Evolutionary conservation across 257 asterid species (phyloP).

Genomic region (Ballota nigra): DNA sequence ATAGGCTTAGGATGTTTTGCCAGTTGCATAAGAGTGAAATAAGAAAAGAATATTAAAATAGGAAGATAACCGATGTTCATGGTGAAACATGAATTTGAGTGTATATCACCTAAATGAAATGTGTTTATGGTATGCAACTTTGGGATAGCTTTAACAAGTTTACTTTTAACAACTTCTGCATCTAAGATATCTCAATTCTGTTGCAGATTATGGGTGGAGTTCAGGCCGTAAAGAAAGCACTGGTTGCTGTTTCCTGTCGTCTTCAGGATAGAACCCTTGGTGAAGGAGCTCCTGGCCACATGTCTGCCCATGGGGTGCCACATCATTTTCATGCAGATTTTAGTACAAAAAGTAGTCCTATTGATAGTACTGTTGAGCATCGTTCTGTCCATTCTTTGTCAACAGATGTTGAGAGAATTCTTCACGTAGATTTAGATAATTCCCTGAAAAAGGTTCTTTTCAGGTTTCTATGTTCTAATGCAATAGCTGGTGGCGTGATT

Average conservation of each 20-base stretch:
- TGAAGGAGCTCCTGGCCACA: slow-evolving; percentile 28
- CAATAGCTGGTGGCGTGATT: slow-evolving; percentile 50
- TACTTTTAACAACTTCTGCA: slow-evolving; percentile 2
- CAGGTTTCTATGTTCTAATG: slow-evolving; percentile 49
- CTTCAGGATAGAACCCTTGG: slow-evolving; percentile 38
- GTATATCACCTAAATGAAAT: neutral
- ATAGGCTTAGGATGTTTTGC: neutral
- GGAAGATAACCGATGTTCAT: neutral
- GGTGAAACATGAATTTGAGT: slow-evolving; percentile 13
- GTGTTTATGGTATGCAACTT: neutral
- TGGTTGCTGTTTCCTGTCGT: slow-evolving; percentile 45
- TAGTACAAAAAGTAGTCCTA: slow-evolving; percentile 16
- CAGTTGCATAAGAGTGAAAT: neutral
- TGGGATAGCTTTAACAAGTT: neutral
- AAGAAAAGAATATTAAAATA: neutral
- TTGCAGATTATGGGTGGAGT: slow-evolving; percentile 56
- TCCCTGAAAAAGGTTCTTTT: slow-evolving; percentile 41
- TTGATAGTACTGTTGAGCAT: slow-evolving; percentile 24
- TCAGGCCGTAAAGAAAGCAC: slow-evolving; percentile 50
- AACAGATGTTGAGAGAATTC: slow-evolving; percentile 36
- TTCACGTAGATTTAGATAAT: slow-evolving; percentile 32
- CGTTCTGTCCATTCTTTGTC: slow-evolving; percentile 34
- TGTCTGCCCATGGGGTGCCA: slow-evolving; percentile 20
- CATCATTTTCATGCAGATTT: slow-evolving; percentile 20
- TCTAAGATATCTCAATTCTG: slow-evolving; percentile 12